phyloP scores from a whole-genome alignment of 2,329 filamentous ascomycete species.

The Penicillium sp. region DNA sequence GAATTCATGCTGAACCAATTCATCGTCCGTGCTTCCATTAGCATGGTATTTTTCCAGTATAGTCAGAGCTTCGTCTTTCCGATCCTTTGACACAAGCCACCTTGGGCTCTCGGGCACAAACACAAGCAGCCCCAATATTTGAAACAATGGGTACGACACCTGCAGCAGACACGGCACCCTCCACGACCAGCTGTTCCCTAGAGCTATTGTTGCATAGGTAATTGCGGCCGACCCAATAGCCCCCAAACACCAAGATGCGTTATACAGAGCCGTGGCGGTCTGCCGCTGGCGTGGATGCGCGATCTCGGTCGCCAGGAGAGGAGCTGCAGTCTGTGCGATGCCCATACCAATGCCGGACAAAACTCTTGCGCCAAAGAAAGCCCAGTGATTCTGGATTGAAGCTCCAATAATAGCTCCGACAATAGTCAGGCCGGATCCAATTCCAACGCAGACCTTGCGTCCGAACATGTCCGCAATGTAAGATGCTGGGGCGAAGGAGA shows the following conservation, averaged over 20 bases:
- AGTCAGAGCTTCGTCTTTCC: conserved; percentile 57
- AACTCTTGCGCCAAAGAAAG: conserved; percentile 30
- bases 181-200: conserved; percentile 49
- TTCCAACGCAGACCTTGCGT: conserved; percentile 46
- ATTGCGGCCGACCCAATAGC: conserved; percentile 14
- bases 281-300: conserved; percentile 32
- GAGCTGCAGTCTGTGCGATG: conserved; percentile 28
- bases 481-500: conserved; percentile 20
- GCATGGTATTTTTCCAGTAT: conserved; percentile 63
- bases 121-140: conserved; percentile 49
- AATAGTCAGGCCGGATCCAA: conserved; percentile 36
- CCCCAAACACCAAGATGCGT: conserved; percentile 22
- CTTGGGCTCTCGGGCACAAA: conserved; percentile 64
- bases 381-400: conserved; percentile 15
- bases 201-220: conserved; percentile 14
- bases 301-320: conserved; percentile 30
- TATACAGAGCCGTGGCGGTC: conserved; percentile 29
- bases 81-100: conserved; percentile 63
- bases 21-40: conserved; percentile 42
- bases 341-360: conserved; percentile 42
- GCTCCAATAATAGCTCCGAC: conserved; percentile 24
- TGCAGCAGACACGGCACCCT: conserved; percentile 59
- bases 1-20: conserved; percentile 24
- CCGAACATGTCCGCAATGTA: conserved; percentile 46
- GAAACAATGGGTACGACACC: conserved; percentile 47